Evolutionary conservation across 2,329 filamentous ascomycete species (phyloP), one percentile per base, ranked within the genome.

Genomic region (Hirsutella thompsonii): DNA sequence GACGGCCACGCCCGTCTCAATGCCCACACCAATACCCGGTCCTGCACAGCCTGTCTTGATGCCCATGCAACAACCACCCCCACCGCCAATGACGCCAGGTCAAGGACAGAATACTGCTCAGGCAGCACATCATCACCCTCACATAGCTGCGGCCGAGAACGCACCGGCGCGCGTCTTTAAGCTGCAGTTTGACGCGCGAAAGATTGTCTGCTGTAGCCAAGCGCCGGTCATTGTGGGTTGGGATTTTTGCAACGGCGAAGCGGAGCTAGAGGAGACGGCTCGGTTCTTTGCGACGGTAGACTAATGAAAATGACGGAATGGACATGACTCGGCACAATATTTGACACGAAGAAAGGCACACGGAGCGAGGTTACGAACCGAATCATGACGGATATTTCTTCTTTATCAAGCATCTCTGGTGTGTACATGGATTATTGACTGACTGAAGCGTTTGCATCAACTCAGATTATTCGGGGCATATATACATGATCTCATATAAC

Each of bases 151-250:
- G 30, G 56, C 62, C 8, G 71, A 75, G 46, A 61, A 64, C 26
- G 68, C 65, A 41, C 65, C 69, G 10, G 67, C 70, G 8, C 64
- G 92, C 20, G 84, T 98, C 3, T 98, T 96, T 69, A 98, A 98
- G 62, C 69, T 96, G 29, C 92, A 98, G 59, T 98, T 95, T 51
- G 92, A 98, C 56, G 85, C 88, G 1, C 76, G 88, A 19, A 80
- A 89, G 52, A 93, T 98, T 50, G 83, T 98, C 41, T 95, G 89
- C 64, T 95, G 90, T 57, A 92, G 84, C 48, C 89, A 96, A 59
- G 87, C 92, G 42, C 81, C 81, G 32, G 79, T 83, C 14, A 96
- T 98, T 54, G 87, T 96, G 0, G 92, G 89, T 0, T 98, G 92
- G 92, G 92, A 98, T 60, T 98, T 96, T 69, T 92, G 88, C 44